Evolutionary conservation across 2,329 filamentous ascomycete species (phyloP).

Genomic region (Emergomyces africanus): DNA sequence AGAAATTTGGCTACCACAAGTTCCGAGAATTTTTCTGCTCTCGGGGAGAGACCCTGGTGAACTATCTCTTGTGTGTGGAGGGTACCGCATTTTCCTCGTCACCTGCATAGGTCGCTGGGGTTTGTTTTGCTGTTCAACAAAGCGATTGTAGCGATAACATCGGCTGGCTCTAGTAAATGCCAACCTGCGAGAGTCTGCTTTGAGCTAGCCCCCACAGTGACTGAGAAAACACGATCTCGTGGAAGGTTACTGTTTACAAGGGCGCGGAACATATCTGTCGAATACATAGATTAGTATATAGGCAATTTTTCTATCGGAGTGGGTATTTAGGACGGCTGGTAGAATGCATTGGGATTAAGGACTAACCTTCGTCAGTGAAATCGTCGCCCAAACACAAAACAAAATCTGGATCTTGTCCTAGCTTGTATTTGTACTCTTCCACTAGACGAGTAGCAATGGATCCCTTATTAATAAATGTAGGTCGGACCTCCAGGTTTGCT

Average conservation of each 20-base stretch:
- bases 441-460: constrained; percentile 83
- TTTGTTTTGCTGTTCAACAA: constrained; percentile 37
- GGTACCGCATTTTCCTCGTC: background rate
- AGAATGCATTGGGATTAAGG: background rate
- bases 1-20: background rate
- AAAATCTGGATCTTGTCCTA: constrained; percentile 58
- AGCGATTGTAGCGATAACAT: constrained; percentile 60
- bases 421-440: constrained; percentile 47
- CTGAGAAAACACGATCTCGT: constrained; percentile 65
- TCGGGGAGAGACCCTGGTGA: background rate
- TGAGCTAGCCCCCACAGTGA: constrained; percentile 81
- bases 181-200: constrained; percentile 85
- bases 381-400: constrained; percentile 88
- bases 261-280: constrained; percentile 66
- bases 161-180: constrained; percentile 77
- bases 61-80: background rate
- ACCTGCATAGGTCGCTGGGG: background rate
- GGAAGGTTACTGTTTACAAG: constrained; percentile 47
- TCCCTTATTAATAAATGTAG: constrained; percentile 95
- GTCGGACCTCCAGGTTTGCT: constrained; percentile 93
- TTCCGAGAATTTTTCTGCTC: background rate
- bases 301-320: background rate
- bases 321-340: background rate
- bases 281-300: constrained; percentile 8
- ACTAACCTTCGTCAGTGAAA: constrained; percentile 86